Conservation (phyloP, 2,329 filamentous ascomycete species). For the Phaeoacremonium minimum region DNA sequence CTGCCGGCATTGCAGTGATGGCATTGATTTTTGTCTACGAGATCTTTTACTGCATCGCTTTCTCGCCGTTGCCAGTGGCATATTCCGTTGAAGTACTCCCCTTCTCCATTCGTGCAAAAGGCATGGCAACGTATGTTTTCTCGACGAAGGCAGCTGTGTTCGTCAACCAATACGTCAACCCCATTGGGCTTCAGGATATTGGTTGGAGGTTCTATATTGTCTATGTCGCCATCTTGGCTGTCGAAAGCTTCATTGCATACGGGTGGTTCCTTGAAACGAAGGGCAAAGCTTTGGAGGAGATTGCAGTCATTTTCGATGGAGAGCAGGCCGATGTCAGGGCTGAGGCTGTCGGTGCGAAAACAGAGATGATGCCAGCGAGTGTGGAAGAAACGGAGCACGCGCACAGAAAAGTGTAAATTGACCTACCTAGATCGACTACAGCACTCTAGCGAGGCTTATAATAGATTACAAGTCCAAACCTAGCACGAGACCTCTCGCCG, state of each 20-base stretch:
- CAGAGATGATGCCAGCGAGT: not conserved
- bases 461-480: no score
- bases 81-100: conserved; percentile 52
- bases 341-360: not conserved
- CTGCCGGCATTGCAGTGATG: conserved; percentile 25
- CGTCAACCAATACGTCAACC: conserved; percentile 37
- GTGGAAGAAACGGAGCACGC: not conserved
- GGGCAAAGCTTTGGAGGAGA: conserved; percentile 45
- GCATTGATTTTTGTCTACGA: conserved; percentile 30
- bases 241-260: conserved; percentile 40
- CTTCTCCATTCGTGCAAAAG: conserved; percentile 45
- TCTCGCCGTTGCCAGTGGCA: conserved; percentile 44
- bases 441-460: no score
- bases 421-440: no score
- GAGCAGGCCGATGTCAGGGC: conserved; percentile 32
- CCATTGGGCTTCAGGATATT: conserved; percentile 44
- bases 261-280: conserved; percentile 46
- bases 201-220: conserved; percentile 54
- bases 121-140: conserved; percentile 30
- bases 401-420: not conserved
- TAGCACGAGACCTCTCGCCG: no score
- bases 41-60: conserved; percentile 48
- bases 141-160: conserved; percentile 21
- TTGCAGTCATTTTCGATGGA: conserved; percentile 52
- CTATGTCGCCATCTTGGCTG: conserved; percentile 41